Evolutionary conservation across 495 filamentous ascomycete species (phyloP).

Genomic region (Aspergillus sparsus): DNA sequence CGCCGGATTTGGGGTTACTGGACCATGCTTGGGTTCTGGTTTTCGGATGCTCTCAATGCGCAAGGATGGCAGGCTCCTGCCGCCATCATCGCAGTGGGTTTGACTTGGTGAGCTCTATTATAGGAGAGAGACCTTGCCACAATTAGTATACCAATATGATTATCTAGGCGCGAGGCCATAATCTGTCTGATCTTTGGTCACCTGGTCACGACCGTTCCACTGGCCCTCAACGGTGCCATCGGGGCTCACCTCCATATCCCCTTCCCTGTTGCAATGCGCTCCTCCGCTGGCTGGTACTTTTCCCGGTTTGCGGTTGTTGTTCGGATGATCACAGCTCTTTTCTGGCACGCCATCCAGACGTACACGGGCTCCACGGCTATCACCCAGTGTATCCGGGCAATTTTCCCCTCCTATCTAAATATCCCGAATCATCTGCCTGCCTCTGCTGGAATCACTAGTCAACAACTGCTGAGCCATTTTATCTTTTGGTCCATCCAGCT

Average conservation of each 20-base stretch:
- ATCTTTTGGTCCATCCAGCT: slow-evolving; percentile 7
- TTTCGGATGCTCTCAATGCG: slow-evolving; percentile 11
- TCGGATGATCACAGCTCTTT: slow-evolving; percentile 6
- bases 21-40: slow-evolving; percentile 14
- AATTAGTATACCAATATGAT: not conserved
- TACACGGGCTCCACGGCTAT: slow-evolving; percentile 8
- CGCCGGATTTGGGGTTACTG: slow-evolving; percentile 6
- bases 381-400: slow-evolving; percentile 5
- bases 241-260: slow-evolving; percentile 4
- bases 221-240: slow-evolving; percentile 8
- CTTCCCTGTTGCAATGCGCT: slow-evolving; percentile 6
- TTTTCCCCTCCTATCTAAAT: not conserved
- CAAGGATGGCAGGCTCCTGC: slow-evolving; percentile 8
- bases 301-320: slow-evolving; percentile 3
- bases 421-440: slow-evolving; percentile 4
- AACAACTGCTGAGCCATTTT: slow-evolving; percentile 4
- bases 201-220: slow-evolving; percentile 1
- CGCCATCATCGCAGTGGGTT: slow-evolving; percentile 5
- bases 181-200: slow-evolving; percentile 11
- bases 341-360: slow-evolving; percentile 10
- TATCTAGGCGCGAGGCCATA: slow-evolving; percentile 5
- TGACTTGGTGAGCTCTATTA: not conserved
- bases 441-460: slow-evolving; percentile 2
- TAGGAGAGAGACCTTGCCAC: no score
- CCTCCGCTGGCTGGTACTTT: slow-evolving; percentile 3